Evolutionary conservation across 768 basidiomycete genomes (phyloP), one percentile per base, ranked within the genome.

Genomic region (Candolleomyces eurysporus): DNA sequence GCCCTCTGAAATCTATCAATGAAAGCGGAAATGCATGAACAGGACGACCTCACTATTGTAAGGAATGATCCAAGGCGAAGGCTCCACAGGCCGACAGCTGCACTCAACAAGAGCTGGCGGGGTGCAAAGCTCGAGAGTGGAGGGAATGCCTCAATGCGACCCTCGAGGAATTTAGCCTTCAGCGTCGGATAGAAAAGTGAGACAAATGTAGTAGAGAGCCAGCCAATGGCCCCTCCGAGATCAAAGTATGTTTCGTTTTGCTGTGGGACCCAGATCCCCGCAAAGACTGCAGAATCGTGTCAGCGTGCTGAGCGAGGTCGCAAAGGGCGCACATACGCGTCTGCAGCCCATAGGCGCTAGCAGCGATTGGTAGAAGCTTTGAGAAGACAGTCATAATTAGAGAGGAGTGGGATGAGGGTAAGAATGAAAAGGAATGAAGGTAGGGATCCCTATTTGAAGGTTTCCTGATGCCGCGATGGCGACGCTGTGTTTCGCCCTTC

Each of bases 181-280:
- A 90, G 69, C 5, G 77, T 68, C 1, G 88, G 86, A 63, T 84
- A 88, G 66, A 89, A 90, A 17, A 89, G 72, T 22, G 86, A 89
- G 13, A 86, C 63, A 51, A 82, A 74, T 5, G 84, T 83, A 1
- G 86, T 82, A 0, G 86, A 79, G 14, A 90, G 69, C 76, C 88
- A 92, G 3, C 90, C 90, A 3, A 84, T 50, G 0, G 86, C 78
- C 19, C 90, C 90, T 30, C 82, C 78, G 1, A 91, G 72, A 68
- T 92, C 89, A 64, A 84, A 92, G 67, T 77, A 89, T 64, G 74
- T 85, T 52, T 91, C 89, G 55, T 83, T 82, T 45, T 85, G 78
- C 61, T 79, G 81, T 2, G 89, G 90, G 4, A 91, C 84, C 61
- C 87, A 88, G 19, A 88, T 72, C 5, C 79, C 58, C 0, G 87